phyloP scores from a whole-genome alignment of 2,329 filamentous ascomycete genomes.

The Ceratocystis colombiana region DNA sequence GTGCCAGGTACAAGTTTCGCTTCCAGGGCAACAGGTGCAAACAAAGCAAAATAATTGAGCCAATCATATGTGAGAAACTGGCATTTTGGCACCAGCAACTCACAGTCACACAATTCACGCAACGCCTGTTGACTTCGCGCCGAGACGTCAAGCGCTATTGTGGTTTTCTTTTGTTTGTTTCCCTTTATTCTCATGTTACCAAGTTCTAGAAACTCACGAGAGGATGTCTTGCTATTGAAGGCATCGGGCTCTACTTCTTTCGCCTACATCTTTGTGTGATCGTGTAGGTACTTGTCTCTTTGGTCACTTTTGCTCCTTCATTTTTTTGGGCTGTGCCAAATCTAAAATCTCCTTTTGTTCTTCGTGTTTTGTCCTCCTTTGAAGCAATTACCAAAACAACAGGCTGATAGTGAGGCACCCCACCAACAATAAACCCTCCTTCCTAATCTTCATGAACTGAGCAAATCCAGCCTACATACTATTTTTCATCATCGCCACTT shows the following conservation, averaged over 20 bases:
- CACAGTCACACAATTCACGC: not conserved
- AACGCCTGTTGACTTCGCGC: not conserved
- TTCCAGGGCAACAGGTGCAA: conserved; percentile 24
- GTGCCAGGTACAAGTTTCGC: conserved; percentile 13
- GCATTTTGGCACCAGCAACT: not conserved
- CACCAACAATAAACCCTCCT: conserved; percentile 10
- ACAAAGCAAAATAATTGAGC: conserved; percentile 10
- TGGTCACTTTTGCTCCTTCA: not conserved
- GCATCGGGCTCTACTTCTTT: not conserved
- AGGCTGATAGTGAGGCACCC: conserved; percentile 13
- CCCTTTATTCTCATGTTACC: not conserved
- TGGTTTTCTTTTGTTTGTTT: not conserved
- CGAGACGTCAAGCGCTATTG: conserved; percentile 1
- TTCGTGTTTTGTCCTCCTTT: conserved; percentile 17
- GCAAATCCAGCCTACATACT: not conserved
- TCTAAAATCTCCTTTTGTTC: conserved; percentile 14
- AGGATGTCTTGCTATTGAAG: not conserved
- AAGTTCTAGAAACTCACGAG: not conserved
- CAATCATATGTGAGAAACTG: conserved; percentile 6
- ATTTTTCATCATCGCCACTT: conserved; percentile 1
- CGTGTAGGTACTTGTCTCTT: not conserved
- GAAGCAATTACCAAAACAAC: conserved; percentile 17
- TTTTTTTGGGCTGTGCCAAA: conserved; percentile 17
- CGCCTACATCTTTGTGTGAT: conserved; percentile 1
- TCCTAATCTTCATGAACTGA: conserved; percentile 3